Percentiles rank a stretch among this genome's conserved stretches.
Evolutionary conservation across 2,329 filamentous ascomycete species (phyloP).

Genomic region (Plenodomus biglobosus): DNA sequence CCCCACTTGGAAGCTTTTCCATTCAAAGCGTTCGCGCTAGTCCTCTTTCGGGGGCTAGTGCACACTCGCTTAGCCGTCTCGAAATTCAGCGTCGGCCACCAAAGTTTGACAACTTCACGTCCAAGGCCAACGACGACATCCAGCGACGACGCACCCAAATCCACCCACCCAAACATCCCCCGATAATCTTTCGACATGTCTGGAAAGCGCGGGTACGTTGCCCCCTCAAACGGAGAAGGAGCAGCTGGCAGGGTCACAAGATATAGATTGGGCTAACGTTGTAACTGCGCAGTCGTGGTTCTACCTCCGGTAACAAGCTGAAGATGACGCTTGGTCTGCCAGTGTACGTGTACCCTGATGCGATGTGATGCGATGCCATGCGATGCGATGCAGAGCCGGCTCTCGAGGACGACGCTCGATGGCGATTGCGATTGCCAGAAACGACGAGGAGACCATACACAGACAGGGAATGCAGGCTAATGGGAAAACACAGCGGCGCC

Average conservation of each 20-base stretch:
- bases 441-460: neutral
- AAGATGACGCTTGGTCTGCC: slow-evolving; percentile 99
- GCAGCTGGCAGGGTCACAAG: neutral
- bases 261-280: neutral
- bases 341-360: slow-evolving; percentile 70
- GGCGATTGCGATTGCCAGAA: neutral
- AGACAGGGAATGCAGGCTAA: slow-evolving; percentile 30
- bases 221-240: neutral
- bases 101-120: neutral
- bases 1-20: no score
- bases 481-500: slow-evolving; percentile 72
- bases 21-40: neutral
- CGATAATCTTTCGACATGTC: slow-evolving; percentile 18
- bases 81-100: neutral
- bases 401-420: neutral
- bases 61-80: neutral
- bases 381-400: slow-evolving; percentile 9
- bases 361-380: slow-evolving; percentile 12
- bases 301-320: slow-evolving; percentile 99
- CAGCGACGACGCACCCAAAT: slow-evolving; percentile 19
- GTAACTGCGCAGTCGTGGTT: slow-evolving; percentile 62
- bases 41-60: neutral
- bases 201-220: slow-evolving; percentile 20
- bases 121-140: neutral
- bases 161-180: slow-evolving; percentile 13